phyloP scores from a whole-genome alignment of 164 flowering plant species.

The Sedum album region DNA sequence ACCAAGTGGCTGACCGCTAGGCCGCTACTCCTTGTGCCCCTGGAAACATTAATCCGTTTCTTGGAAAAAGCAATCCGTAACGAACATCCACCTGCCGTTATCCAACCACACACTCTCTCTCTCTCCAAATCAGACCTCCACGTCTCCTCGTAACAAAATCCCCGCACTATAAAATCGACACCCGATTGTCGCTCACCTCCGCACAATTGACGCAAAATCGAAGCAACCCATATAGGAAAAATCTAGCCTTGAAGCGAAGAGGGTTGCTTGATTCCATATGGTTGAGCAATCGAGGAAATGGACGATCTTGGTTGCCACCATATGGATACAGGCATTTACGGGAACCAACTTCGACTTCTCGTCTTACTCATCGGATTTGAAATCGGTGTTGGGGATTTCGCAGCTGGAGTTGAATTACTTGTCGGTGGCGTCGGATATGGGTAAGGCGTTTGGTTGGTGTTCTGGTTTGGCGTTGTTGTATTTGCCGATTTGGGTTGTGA shows the following conservation, averaged over 20 bases:
- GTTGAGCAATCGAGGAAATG: constrained; percentile 28
- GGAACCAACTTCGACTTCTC: constrained; percentile 98
- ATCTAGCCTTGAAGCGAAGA: not conserved
- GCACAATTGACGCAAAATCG: not conserved
- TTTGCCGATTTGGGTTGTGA: constrained; percentile 53
- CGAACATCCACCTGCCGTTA: not conserved
- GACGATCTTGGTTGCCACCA: constrained; percentile 28
- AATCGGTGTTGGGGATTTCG: constrained; percentile 63
- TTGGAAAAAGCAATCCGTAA: not conserved
- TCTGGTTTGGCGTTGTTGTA: constrained; percentile 74
- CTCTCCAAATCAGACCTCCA: not conserved
- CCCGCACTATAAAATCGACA: not conserved
- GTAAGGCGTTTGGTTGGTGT: constrained; percentile 92
- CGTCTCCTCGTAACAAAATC: not conserved
- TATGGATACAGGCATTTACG: constrained; percentile 85
- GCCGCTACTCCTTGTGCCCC: too few species aligned
- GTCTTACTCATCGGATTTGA: constrained; percentile 66
- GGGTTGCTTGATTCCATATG: constrained; percentile 11
- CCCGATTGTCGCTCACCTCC: not conserved
- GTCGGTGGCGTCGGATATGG: constrained; percentile 90
- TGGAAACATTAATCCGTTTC: too few species aligned
- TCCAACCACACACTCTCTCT: not conserved
- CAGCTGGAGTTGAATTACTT: constrained; percentile 83
- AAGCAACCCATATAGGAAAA: not conserved
- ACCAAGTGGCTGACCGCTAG: too few species aligned